These are phyloP conservation scores for Penicillium robsamsonii DNA, from an alignment of 495 filamentous ascomycete genomes.

Conservation along the genomic window DNA sequence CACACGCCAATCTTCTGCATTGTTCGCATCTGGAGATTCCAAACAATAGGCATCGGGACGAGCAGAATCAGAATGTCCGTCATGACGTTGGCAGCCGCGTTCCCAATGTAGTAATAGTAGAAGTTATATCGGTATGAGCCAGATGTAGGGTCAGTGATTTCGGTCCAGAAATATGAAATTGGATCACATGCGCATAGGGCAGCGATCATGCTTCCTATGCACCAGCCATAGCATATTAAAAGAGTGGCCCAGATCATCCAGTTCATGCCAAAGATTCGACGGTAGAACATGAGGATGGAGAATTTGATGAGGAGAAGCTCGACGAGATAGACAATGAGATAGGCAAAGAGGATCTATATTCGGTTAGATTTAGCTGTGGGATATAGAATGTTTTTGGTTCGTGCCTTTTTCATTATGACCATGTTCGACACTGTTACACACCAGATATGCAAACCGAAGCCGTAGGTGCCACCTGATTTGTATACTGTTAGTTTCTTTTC, in stretches of 20 bases:
- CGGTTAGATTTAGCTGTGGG: background rate
- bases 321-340: constrained; percentile 21
- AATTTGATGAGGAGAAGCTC: constrained; percentile 21
- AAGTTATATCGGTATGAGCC: constrained; percentile 21
- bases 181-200: constrained; percentile 12
- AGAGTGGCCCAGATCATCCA: constrained; percentile 15
- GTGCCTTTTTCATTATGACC: constrained; percentile 15
- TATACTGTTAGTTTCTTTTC: background rate
- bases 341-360: constrained; percentile 19
- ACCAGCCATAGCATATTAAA: constrained; percentile 11
- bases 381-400: background rate
- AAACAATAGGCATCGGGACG: constrained; percentile 49
- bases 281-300: constrained; percentile 26
- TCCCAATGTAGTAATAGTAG: constrained; percentile 36
- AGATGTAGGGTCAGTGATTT: background rate
- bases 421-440: constrained; percentile 2
- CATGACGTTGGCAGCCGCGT: constrained; percentile 50
- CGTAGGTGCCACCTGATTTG: constrained; percentile 12
- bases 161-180: constrained; percentile 24
- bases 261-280: constrained; percentile 25
- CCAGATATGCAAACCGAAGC: constrained; percentile 25
- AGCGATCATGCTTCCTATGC: constrained; percentile 20
- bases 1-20: constrained; percentile 48
- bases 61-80: constrained; percentile 52
- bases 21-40: constrained; percentile 38